Evolutionary conservation across 495 filamentous ascomycete genomes (phyloP).

Genomic region (Hyaloscypha variabilis): DNA sequence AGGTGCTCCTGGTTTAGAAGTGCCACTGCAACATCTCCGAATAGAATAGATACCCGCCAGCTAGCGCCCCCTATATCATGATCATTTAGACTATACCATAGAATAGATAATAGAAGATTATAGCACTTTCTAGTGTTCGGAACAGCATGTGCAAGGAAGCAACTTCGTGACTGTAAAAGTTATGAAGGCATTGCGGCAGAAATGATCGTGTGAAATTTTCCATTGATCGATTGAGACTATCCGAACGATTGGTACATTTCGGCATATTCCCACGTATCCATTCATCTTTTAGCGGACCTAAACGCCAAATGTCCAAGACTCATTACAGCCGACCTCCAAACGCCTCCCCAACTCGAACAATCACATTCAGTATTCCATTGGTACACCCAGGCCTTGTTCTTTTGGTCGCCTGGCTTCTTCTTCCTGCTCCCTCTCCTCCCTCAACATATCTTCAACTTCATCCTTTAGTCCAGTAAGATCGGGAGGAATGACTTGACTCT

Average conservation of each 20-base stretch:
- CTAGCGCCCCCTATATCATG: neutral
- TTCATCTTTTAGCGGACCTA: neutral
- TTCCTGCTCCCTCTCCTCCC: constrained; percentile 61
- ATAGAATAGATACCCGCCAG: neutral
- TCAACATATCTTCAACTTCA: constrained; percentile 76
- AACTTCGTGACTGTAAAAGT: too few species aligned
- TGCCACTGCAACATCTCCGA: neutral
- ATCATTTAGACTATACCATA: too few species aligned
- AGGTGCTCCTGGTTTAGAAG: neutral
- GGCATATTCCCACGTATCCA: neutral
- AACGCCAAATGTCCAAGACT: neutral
- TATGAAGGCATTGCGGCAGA: too few species aligned
- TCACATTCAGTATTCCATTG: constrained; percentile 28
- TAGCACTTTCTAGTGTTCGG: too few species aligned
- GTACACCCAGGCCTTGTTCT: constrained; percentile 28
- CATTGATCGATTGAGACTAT: neutral
- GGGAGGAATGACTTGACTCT: constrained; percentile 78
- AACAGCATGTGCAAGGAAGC: too few species aligned
- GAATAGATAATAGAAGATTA: too few species aligned
- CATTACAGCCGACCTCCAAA: neutral
- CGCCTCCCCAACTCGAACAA: neutral
- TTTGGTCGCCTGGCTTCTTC: constrained; percentile 24
- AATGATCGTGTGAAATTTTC: too few species aligned
- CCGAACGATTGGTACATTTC: neutral
- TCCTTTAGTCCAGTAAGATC: constrained; percentile 74